Conservation (phyloP, 805 yeast genomes). For the Candida sanyiensis region DNA sequence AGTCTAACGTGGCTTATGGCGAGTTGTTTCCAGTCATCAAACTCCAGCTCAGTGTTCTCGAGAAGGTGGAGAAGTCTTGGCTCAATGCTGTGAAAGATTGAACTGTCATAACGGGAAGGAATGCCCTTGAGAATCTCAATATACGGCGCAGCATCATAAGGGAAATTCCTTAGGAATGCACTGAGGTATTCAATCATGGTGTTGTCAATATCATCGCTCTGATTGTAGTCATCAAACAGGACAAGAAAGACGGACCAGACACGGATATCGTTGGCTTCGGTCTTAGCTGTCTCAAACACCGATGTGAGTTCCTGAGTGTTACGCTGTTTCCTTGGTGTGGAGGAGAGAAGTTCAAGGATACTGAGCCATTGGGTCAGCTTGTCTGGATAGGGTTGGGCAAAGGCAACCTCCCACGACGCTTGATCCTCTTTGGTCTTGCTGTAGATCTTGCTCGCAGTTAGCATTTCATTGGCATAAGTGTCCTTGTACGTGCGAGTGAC, state of each 20-base stretch:
- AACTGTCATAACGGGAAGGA: neutral
- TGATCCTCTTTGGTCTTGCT: conserved; percentile 28
- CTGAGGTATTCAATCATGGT: neutral
- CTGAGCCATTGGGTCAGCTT: conserved; percentile 10
- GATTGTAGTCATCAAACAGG: conserved; percentile 10
- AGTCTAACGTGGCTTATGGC: conserved; percentile 19
- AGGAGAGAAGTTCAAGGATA: conserved; percentile 1
- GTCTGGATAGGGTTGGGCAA: conserved; percentile 23
- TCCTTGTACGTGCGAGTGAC: conserved; percentile 28
- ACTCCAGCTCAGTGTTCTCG: conserved; percentile 7
- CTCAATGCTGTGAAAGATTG: neutral
- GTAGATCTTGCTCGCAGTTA: conserved; percentile 30
- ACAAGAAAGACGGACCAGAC: conserved; percentile 14
- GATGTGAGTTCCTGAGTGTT: conserved; percentile 2
- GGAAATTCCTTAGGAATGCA: conserved; percentile 12
- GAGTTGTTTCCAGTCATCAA: conserved; percentile 32
- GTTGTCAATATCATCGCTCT: neutral
- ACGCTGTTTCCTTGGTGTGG: conserved; percentile 13
- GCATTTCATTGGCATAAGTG: conserved; percentile 33
- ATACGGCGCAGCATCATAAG: conserved; percentile 10
- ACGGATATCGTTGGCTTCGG: conserved; percentile 2
- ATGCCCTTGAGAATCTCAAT: conserved; percentile 13
- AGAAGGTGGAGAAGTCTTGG: conserved; percentile 3
- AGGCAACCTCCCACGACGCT: conserved; percentile 29
- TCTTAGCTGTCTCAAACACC: conserved; percentile 16